A percentile compares a stretch with the other conserved stretches of the same genome.
Conservation (phyloP, 441 rosid genomes). For the Croton setiger region DNA sequence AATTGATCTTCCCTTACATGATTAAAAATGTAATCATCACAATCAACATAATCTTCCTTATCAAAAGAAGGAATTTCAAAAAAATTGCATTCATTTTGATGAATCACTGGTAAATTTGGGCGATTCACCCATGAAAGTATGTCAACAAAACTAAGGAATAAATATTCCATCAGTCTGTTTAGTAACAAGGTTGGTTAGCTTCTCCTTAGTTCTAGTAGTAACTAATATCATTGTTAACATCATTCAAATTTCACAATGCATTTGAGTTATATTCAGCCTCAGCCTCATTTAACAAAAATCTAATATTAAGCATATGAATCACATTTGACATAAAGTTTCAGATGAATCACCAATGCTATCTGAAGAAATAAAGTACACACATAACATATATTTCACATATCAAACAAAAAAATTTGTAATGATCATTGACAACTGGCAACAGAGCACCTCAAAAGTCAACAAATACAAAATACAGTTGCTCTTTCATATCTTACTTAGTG, state of each 20-base stretch:
- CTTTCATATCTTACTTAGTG: conserved; percentile 14
- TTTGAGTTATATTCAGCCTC: neutral
- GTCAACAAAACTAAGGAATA: neutral
- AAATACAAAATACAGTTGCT: conserved; percentile 13
- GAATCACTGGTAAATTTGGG: neutral
- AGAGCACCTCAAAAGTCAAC: conserved; percentile 13
- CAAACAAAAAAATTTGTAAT: conserved; percentile 9
- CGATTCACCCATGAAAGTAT: neutral
- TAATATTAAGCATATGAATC: conserved; percentile 4
- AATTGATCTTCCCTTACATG: neutral
- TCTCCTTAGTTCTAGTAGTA: neutral
- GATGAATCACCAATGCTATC: conserved; percentile 8
- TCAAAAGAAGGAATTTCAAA: neutral
- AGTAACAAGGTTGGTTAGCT: neutral
- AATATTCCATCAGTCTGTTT: conserved; percentile 2
- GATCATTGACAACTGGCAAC: conserved; percentile 5
- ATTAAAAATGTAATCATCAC: neutral
- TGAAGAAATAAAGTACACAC: conserved; percentile 11
- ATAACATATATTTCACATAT: conserved; percentile 17
- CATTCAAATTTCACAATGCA: neutral
- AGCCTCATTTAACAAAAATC: conserved; percentile 5
- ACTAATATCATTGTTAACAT: neutral
- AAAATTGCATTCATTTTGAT: neutral
- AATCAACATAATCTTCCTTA: neutral
- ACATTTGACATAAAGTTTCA: conserved; percentile 6